Base-by-base conservation (phyloP, 306 rosid genomes). In the Cercis canadensis region DNA sequence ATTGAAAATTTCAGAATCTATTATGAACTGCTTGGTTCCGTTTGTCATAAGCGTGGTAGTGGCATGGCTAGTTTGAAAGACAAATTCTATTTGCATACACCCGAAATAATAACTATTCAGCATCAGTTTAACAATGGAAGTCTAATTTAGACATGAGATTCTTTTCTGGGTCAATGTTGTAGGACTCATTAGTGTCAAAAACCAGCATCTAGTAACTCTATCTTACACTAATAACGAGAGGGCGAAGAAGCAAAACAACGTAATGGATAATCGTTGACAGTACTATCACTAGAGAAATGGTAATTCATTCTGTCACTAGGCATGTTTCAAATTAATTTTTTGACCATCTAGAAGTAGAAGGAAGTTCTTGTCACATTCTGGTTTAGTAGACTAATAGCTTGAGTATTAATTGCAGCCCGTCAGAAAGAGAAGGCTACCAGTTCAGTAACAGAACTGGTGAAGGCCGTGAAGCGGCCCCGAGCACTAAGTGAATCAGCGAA, bases 381-480 rank as follows among this genome's bases (percentile, higher is more conserved):
- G 0, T 50, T 15, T 16, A 70, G 77, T 29, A 21, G 43, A 72
- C 67, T 75, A 57, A 75, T 34, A 47, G 57, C 21, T 69, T 59
- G 58, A 65, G 0, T 53, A 33, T 41, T 86, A 24, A 24, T 24
- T 2, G 86, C 92, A 94, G 99, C 97, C 40, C 96, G 99, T 34
- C 95, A 91, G 77, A 89, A 87, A 75, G 99, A 94, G 78, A 81
- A 70, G 80, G 97, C 99, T 32, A 46, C 80, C 53, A 80, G 76
- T 55, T 81, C 97, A 52, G 96, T 77, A 37, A 41, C 89, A 37
- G 99, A 94, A 74, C 86, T 94, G 18, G 59, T 94, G 14, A 75
- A 76, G 37, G 97, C 96, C 2, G 87, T 94, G 78, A 94, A 83
- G 78, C 92, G 96, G 45, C 99, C 99, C 3, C 83, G 96, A 37